Evolutionary conservation across 2,329 filamentous ascomycete genomes (phyloP).

Genomic region (Phaeosphaeria sp.): DNA sequence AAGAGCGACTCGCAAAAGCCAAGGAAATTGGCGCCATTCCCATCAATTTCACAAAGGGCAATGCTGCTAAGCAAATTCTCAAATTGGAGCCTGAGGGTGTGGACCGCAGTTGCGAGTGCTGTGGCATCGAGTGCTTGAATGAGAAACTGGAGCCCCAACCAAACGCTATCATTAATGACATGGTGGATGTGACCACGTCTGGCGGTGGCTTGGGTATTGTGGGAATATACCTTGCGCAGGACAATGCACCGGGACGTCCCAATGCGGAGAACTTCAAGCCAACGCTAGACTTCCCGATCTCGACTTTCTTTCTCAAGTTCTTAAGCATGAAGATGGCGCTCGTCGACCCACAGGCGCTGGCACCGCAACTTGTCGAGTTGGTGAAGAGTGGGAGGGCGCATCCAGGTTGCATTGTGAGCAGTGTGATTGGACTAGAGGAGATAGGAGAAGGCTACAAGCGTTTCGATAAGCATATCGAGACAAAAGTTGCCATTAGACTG

Average conservation of each 20-base stretch:
- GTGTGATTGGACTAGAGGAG: conserved; percentile 7
- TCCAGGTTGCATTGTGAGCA: conserved; percentile 21
- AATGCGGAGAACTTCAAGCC: not conserved
- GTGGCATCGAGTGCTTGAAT: conserved; percentile 19
- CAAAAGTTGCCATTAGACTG: conserved; percentile 25
- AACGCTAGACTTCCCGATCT: not conserved
- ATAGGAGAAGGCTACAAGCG: conserved; percentile 15
- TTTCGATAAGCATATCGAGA: conserved; percentile 20
- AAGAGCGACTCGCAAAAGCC: conserved; percentile 26
- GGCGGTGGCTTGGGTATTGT: conserved; percentile 1
- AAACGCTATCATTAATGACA: conserved; percentile 30
- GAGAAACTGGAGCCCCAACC: conserved; percentile 22
- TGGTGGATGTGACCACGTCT: conserved; percentile 32
- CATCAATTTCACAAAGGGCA: conserved; percentile 38
- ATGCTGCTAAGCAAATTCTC: conserved; percentile 42
- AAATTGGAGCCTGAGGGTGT: conserved; percentile 20
- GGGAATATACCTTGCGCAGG: not conserved
- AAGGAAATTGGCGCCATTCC: conserved; percentile 43
- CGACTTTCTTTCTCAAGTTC: not conserved
- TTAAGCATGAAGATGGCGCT: not conserved
- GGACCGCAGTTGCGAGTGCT: conserved; percentile 6
- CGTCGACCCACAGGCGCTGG: not conserved
- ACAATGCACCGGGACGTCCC: not conserved
- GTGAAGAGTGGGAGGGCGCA: conserved; percentile 6
- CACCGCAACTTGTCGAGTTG: not conserved